Conservation (phyloP, 345 rosid genomes). For the Ceriops tagal region DNA sequence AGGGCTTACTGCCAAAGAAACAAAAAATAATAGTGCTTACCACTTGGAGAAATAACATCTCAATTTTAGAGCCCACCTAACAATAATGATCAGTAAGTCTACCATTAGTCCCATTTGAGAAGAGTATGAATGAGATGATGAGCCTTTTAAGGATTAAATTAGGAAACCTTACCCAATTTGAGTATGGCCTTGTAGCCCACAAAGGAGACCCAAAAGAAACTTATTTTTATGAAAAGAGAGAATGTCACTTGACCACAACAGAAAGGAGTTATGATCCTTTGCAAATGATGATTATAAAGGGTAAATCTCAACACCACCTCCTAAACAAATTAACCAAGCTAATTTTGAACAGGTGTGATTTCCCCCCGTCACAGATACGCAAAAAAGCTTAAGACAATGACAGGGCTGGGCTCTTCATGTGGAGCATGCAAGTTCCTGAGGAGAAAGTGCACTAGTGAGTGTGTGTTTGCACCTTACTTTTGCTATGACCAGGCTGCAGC, state of each 20-base stretch:
- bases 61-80: constrained; percentile 32
- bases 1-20: no score
- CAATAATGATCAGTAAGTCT: constrained; percentile 35
- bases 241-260: constrained; percentile 30
- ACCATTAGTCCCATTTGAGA: constrained; percentile 14
- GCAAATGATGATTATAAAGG: constrained; percentile 40
- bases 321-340: constrained; percentile 18
- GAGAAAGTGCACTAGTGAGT: constrained; percentile 62
- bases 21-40: not conserved
- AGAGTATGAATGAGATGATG: constrained; percentile 23
- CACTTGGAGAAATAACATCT: constrained; percentile 21
- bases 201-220: constrained; percentile 53
- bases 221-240: constrained; percentile 35
- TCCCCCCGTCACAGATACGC: constrained; percentile 22
- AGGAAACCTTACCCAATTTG: constrained; percentile 45
- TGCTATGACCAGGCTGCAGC: constrained; percentile 57
- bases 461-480: constrained; percentile 75
- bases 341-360: constrained; percentile 16
- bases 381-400: constrained; percentile 48
- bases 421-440: constrained; percentile 84
- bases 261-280: constrained; percentile 22
- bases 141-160: constrained; percentile 32
- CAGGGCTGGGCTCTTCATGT: constrained; percentile 69
- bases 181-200: constrained; percentile 57
- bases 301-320: constrained; percentile 28